Conservation (phyloP, 2,329 filamentous ascomycete genomes). For the Talaromyces sp. region DNA sequence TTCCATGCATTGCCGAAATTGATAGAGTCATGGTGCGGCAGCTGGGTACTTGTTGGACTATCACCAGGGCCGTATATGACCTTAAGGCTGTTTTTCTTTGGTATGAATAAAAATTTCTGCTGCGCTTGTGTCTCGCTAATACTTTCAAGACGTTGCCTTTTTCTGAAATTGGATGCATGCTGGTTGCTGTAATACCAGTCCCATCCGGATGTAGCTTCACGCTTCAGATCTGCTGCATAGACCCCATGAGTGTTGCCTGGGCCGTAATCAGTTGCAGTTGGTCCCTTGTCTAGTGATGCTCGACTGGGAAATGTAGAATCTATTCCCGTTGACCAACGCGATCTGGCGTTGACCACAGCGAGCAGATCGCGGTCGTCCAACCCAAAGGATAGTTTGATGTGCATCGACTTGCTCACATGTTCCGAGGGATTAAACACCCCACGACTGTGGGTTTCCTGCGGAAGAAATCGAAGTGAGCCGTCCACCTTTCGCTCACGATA, state of each 20-base stretch:
- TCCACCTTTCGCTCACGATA: slow-evolving; percentile 14
- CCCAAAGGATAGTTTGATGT: slow-evolving; percentile 48
- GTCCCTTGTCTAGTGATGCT: slow-evolving; percentile 25
- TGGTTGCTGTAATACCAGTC: slow-evolving; percentile 49
- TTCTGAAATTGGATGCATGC: slow-evolving; percentile 37
- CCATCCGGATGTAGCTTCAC: slow-evolving; percentile 45
- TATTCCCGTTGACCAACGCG: slow-evolving; percentile 43
- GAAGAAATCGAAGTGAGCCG: slow-evolving; percentile 17
- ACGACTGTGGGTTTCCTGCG: slow-evolving; percentile 29
- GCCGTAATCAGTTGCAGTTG: slow-evolving; percentile 26
- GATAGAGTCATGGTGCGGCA: slow-evolving; percentile 40
- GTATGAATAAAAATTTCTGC: slow-evolving; percentile 37
- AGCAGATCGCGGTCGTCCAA: slow-evolving; percentile 46
- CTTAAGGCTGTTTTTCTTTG: slow-evolving; percentile 28
- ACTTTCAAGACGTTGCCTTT: slow-evolving; percentile 33
- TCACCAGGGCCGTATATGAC: slow-evolving; percentile 49
- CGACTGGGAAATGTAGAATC: slow-evolving; percentile 50
- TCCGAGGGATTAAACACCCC: slow-evolving; percentile 31
- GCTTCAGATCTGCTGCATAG: slow-evolving; percentile 33
- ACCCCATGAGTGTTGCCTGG: slow-evolving; percentile 42
- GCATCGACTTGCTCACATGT: slow-evolving; percentile 38
- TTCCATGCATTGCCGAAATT: slow-evolving; percentile 44
- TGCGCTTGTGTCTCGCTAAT: slow-evolving; percentile 34
- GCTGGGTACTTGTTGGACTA: slow-evolving; percentile 37
- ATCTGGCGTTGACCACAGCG: slow-evolving; percentile 43